Base-by-base conservation (phyloP, 108 stramenopile species). In the Cyclotella cryptica region DNA sequence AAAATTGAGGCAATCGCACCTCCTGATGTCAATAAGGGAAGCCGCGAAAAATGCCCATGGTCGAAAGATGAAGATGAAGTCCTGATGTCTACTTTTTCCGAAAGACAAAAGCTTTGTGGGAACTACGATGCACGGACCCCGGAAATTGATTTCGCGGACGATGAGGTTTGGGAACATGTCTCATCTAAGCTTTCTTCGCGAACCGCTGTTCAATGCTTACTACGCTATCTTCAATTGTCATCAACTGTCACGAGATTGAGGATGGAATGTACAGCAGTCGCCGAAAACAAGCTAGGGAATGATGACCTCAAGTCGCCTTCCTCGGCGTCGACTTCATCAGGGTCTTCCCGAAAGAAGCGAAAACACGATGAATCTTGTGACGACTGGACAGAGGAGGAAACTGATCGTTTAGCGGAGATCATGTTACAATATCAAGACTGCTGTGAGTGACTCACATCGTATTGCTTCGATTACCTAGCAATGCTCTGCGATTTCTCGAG, bases 341-440 rank as follows among this genome's bases (percentile, higher is more conserved):
- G 55, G 7, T 55, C 55, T 24, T 26, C 55, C 11, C 55, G n/a
- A 4, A 55, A 55, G 55, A 55, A 55, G 24, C 24, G 9, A 7
- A 55, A 55, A 21, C 22, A 55, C 24, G 24, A 55, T 55, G 55
- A 55, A 26, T 12, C 55, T 12, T 24, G 22, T 19, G 22, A 55
- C 5, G 55, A 55, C 24, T 92, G 91, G 91, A 71, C 81, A 52
- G 61, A 54, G 22, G 87, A 87, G 19, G 91, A 92, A 73, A 63
- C 84, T 39, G 86, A 88, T 18, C 80, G 85, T 1, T 66, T 92
- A 61, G 81, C 82, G 62, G 85, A 86, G 74, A 69, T 89, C 10
- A 88, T 92, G 54, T 80, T 88, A 44, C 80, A 86, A 44, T 89
- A 92, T 73, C 78, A 85, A 71, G 83, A 89, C 45, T 11, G 14